Evolutionary conservation across 2,329 filamentous ascomycete genomes (phyloP), one percentile per base, ranked within the genome.

Genomic region (Neobulgaria alba): DNA sequence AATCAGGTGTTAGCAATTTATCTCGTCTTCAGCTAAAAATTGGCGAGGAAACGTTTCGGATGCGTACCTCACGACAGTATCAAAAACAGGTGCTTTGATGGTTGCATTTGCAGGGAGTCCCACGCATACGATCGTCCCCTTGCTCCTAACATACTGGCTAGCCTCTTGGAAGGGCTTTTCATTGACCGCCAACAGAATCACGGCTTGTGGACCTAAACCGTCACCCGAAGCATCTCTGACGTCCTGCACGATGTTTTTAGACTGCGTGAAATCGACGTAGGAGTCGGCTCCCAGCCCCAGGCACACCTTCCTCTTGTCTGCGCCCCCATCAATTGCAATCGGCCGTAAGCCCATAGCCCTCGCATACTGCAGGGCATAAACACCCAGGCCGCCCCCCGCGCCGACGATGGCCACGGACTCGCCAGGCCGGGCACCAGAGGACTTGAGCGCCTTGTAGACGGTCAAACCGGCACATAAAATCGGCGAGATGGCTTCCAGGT

Each of bases 1-100:
- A 12, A 7, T 26, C 12, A 26, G 12, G n/a, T 12, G 23, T 26
- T 12, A 26, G 23, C 7, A 12, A 26, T 7, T 26, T 7, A 26
- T 26, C 23, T 26, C 23, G 12, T 26, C 23, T 26, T n/a, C n/a
- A n/a, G 23, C 7, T 26, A 26, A 12, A 26, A 26, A 12, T 12
- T 26, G 23, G 23, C 7, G 12, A 12, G 23, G 23, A 12, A 12
- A 26, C 12, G n/a, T n/a, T n/a, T n/a, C n/a, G n/a, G n/a, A n/a
- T 12, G 12, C 23, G 12, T 26, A 26, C 23, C 23, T 7, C 7
- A 90, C 72, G 48, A 95, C 90, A 5, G 83, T 86, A 59, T 89
- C 81, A 62, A 95, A 95, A 41, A 95, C 88, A 29, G 87, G 85
- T 2, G 89, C 88, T 54, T 75, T 76, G 50, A 95, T 73, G 64